Conservation (phyloP, 2,329 filamentous ascomycete species). For the Colletotrichum incanum region DNA sequence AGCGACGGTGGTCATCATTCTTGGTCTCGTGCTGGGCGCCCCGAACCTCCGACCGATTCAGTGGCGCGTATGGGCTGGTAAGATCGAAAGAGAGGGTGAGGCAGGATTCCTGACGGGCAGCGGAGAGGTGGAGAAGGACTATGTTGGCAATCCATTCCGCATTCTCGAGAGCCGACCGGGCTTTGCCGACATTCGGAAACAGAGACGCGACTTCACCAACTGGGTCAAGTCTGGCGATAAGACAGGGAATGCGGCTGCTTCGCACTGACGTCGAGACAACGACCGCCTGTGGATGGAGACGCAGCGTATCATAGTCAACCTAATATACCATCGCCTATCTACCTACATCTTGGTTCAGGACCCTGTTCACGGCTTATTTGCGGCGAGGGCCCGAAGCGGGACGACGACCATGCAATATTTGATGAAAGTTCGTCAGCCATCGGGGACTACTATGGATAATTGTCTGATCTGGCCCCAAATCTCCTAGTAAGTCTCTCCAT, state of each 20-base stretch:
- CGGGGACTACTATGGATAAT: background rate
- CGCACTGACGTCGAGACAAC: background rate
- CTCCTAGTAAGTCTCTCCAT: background rate
- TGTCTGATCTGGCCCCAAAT: background rate
- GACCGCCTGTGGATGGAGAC: background rate
- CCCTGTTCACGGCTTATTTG: background rate
- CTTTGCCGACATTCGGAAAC: conserved; percentile 89
- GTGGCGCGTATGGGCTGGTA: conserved; percentile 85
- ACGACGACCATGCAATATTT: background rate
- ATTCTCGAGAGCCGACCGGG: conserved; percentile 84
- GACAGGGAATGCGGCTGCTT: conserved; percentile 10
- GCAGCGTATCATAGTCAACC: background rate
- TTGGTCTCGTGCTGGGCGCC: conserved; percentile 85
- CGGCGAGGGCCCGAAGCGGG: no score
- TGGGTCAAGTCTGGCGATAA: conserved; percentile 71
- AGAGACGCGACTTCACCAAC: conserved; percentile 83
- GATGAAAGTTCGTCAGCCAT: background rate
- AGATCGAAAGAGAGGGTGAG: conserved; percentile 84
- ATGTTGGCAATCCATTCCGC: conserved; percentile 83
- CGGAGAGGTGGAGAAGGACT: conserved; percentile 79
- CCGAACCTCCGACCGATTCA: conserved; percentile 87
- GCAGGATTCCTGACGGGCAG: conserved; percentile 69
- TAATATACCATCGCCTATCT: background rate
- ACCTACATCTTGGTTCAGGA: background rate
- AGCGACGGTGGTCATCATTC: conserved; percentile 83